phyloP scores from a whole-genome alignment of 495 filamentous ascomycete species.

The Symbiotaphrina buchneri region DNA sequence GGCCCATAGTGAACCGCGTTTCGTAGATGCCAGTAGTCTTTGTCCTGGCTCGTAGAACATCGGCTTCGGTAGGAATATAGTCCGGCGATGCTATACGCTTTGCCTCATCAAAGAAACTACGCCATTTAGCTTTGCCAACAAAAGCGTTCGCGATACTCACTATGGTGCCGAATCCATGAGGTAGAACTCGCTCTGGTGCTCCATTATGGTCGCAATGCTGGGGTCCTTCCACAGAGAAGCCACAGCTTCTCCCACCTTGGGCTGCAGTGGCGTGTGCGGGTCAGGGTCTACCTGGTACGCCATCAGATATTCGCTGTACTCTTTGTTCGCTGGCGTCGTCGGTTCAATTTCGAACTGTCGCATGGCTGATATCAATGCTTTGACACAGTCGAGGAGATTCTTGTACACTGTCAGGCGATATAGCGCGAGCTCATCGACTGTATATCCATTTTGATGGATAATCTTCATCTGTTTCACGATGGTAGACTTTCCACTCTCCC shows the following conservation, averaged over 20 bases:
- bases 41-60: slow-evolving; percentile 83
- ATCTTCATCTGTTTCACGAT: slow-evolving; percentile 99
- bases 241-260: slow-evolving; percentile 59
- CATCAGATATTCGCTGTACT: slow-evolving; percentile 55
- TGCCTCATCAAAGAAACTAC: slow-evolving; percentile 88
- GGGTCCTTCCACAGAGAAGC: slow-evolving; percentile 78
- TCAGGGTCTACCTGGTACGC: slow-evolving; percentile 81
- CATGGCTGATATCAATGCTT: slow-evolving; percentile 73
- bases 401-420: slow-evolving; percentile 96
- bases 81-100: slow-evolving; percentile 61
- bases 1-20: slow-evolving; percentile 92
- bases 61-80: slow-evolving; percentile 78
- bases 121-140: slow-evolving; percentile 1
- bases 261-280: slow-evolving; percentile 58
- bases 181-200: slow-evolving; percentile 94
- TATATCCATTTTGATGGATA: slow-evolving; percentile 94
- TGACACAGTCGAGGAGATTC: slow-evolving; percentile 90
- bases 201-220: slow-evolving; percentile 63
- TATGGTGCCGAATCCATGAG: slow-evolving; percentile 98
- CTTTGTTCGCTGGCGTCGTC: slow-evolving; percentile 40
- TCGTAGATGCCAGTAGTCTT: slow-evolving; percentile 99
- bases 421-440: slow-evolving; percentile 68
- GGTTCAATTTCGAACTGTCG: slow-evolving; percentile 70
- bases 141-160: slow-evolving; percentile 26
- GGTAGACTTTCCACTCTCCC: slow-evolving; percentile 96